Base-by-base conservation (phyloP, 179 eudicot genomes). In the Heliamphora pulchella region DNA sequence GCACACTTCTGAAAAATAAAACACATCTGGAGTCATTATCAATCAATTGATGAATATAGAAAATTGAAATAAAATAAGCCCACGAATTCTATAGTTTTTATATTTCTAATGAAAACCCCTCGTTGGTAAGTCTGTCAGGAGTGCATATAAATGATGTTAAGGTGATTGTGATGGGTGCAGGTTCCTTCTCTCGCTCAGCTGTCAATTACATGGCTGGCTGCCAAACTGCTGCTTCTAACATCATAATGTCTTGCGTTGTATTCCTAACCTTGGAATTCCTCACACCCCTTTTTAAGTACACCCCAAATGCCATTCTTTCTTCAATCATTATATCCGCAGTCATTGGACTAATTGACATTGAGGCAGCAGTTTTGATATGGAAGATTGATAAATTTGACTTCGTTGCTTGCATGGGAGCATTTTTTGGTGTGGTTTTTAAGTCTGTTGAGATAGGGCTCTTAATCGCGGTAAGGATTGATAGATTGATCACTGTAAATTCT, bases 131-230 rank as follows among this genome's bases (percentile, higher is more conserved):
- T 0, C 3, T 31, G 20, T 31, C 31, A 74, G 59, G 14, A 4
- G 39, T 22, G 18, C 8, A 5, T 54, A 22, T 3, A 54, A 2
- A 18, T 0, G 20, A 53, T 39, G 8, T 41, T 76, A 62, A 11
- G 39, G 3, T 66, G 66, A 18, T 43, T 68, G 18, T 68, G 66
- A 53, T 55, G 15, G 43, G 41, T 10, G 79, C 87, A 90, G 94
- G 94, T 66, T 91, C 94, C 14, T 91, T 91, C 74, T 91, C 94
- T 66, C 87, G 94, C 55, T 89, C 94, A 17, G 92, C 94, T n/a
- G 94, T 91, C 8, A 91, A 91, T 81, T 88, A 80, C 85, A 88
- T 91, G 92, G 89, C 94, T 61, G 94, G 94, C 74, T 90, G 91
- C 83, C 85, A 86, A 76, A 91, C 94, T 5, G 84, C 91, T 14